Evolutionary conservation across 2,329 filamentous ascomycete species (phyloP).

Genomic region (Coleophoma crateriformis): DNA sequence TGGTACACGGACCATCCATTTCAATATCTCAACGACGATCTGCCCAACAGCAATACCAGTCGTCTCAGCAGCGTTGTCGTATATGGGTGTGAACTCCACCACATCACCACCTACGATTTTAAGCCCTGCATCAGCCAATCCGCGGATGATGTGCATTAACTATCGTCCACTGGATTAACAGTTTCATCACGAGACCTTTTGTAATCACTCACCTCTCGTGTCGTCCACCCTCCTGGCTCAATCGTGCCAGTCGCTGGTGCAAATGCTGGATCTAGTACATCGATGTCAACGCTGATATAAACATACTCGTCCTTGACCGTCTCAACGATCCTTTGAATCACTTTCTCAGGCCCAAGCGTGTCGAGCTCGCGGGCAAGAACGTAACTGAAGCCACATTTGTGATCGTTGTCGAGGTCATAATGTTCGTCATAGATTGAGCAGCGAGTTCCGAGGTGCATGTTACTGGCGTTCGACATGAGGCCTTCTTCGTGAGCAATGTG

Average conservation of each 20-base stretch:
- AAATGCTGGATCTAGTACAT: conserved; percentile 25
- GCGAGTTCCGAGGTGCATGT: conserved; percentile 24
- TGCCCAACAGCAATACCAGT: conserved; percentile 21
- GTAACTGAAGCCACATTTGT: conserved; percentile 22
- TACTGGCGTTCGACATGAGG: conserved; percentile 21
- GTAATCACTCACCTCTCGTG: conserved; percentile 18
- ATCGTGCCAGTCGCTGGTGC: conserved; percentile 26
- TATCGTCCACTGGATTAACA: conserved; percentile 1
- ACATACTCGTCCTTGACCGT: conserved; percentile 21
- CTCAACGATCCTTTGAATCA: conserved; percentile 21
- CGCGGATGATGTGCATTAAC: conserved; percentile 22
- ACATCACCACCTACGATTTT: conserved; percentile 26
- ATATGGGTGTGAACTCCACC: conserved; percentile 25
- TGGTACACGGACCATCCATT: conserved; percentile 24
- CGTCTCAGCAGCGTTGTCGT: conserved; percentile 25
- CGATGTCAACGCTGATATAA: conserved; percentile 26
- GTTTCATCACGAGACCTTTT: not conserved
- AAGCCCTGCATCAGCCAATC: conserved; percentile 20
- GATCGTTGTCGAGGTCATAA: conserved; percentile 24
- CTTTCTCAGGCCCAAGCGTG: conserved; percentile 17
- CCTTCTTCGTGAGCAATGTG: conserved; percentile 28
- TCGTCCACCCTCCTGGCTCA: conserved; percentile 27
- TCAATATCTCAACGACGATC: conserved; percentile 24
- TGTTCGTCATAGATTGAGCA: conserved; percentile 18
- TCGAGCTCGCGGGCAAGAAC: conserved; percentile 22